Conservation (phyloP, 1,284 basidiomycete species). For the Bjerkandera adusta region DNA sequence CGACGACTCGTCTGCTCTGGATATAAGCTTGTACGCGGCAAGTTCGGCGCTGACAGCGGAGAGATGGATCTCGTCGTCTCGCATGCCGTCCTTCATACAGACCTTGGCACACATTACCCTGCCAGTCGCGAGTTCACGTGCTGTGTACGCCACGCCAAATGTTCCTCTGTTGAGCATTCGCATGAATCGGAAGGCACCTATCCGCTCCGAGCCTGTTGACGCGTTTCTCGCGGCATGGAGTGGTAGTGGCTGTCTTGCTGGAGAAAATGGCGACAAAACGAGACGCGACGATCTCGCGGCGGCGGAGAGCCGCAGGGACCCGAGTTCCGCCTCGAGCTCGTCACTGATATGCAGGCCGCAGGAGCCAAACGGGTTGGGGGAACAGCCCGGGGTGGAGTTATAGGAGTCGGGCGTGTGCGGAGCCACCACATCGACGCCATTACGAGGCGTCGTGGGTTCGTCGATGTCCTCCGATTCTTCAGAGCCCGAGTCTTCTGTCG, state of each 20-base stretch:
- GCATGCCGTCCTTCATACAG: constrained; percentile 17
- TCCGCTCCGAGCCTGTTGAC: constrained; percentile 1
- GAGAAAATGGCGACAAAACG: background rate
- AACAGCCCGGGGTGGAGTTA: background rate
- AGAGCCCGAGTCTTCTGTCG: constrained; percentile 1
- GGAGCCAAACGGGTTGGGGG: background rate
- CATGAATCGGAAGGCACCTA: constrained; percentile 30
- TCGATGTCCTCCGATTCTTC: constrained; percentile 9
- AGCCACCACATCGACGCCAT: constrained; percentile 6
- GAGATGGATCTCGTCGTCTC: constrained; percentile 9
- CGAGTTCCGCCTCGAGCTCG: constrained; percentile 8
- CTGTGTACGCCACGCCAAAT: constrained; percentile 26
- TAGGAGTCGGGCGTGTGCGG: constrained; percentile 5
- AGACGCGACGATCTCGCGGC: background rate
- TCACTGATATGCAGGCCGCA: constrained; percentile 1
- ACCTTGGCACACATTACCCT: constrained; percentile 25
- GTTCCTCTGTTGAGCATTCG: constrained; percentile 24
- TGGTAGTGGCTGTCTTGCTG: background rate
- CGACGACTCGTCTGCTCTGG: constrained; percentile 21
- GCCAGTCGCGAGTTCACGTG: constrained; percentile 24
- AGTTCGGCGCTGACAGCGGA: constrained; percentile 26
- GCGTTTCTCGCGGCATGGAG: background rate
- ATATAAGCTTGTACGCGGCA: constrained; percentile 31
- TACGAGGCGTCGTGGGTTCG: constrained; percentile 13
- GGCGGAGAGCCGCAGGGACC: constrained; percentile 7